Percentiles rank a stretch among this genome's conserved stretches.
Evolutionary conservation across 148 eudicot species (phyloP).

Genomic region (Persicaria tinctoria): DNA sequence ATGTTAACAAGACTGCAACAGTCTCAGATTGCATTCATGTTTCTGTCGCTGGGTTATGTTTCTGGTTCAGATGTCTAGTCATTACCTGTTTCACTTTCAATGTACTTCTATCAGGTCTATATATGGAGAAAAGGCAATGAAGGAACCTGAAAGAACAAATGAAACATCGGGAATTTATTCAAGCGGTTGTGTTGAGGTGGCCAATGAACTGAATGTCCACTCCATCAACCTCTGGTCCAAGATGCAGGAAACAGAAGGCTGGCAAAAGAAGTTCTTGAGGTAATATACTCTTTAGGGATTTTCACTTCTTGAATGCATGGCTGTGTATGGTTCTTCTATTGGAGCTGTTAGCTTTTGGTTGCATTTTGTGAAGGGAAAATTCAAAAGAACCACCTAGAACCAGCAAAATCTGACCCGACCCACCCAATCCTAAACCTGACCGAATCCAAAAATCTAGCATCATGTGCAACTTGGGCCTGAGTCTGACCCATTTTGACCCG

Average conservation of each 20-base stretch:
- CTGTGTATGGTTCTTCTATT: neutral
- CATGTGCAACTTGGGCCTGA: too few species aligned
- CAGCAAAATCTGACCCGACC: too few species aligned
- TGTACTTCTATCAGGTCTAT: slow-evolving; percentile 40
- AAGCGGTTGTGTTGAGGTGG: slow-evolving; percentile 51
- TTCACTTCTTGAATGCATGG: neutral
- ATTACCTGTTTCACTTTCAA: neutral
- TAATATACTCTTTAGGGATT: slow-evolving; percentile 10
- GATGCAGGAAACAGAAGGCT: slow-evolving; percentile 82
- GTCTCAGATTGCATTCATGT: neutral
- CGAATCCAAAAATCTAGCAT: too few species aligned
- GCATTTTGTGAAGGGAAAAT: neutral
- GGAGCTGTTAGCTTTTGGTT: neutral
- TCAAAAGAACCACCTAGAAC: neutral
- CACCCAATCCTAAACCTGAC: too few species aligned
- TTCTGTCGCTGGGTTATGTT: neutral
- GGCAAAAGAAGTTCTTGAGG: slow-evolving; percentile 80
- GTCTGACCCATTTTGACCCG: too few species aligned
- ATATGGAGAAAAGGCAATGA: slow-evolving; percentile 68
- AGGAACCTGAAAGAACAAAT: slow-evolving; percentile 78
- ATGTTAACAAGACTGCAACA: neutral
- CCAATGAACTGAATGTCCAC: slow-evolving; percentile 59
- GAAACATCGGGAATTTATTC: slow-evolving; percentile 65
- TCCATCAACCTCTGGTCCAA: slow-evolving; percentile 81
- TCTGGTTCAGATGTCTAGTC: neutral